Base-by-base conservation (phyloP, 202 grass and related monocot species). In the Saccharum hybrid region DNA sequence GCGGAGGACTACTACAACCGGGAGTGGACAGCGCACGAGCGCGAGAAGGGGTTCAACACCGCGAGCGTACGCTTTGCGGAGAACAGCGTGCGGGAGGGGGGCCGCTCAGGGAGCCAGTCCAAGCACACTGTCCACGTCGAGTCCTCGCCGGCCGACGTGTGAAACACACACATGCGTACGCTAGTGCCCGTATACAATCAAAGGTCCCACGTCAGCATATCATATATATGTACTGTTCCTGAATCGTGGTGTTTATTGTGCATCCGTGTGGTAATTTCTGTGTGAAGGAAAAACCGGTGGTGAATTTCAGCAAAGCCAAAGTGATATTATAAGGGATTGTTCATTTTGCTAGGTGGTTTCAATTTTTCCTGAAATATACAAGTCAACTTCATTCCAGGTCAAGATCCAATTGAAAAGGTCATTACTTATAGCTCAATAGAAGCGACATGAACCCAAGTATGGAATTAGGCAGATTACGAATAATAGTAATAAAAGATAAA, bases 11-110 rank as follows among this genome's bases (percentile, higher is more conserved):
- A 94, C 85, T 97, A 94, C 82, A 42, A 11, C 70, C 22, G 16
- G 13, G 92, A 97, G 41, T 97, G 94, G 94, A 93, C 84, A 13
- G 76, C 73, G 31, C 54, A 91, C 0, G 94, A 97, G 83, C 77
- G 76, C 10, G 57, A 68, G 4, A 91, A 85, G 42, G 88, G 88
- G 0, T 94, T 77, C 83, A 68, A 88, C 84, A 38, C 41, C 26
- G 48, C 74, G 0, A 90, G 77, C 37, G 43, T 84, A 23, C 84
- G 92, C 1, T 97, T 97, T 57, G 95, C 92, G 18, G 95, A 97
- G 84, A 97, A 97, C 77, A 97, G 92, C 43, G 69, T 90, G 76
- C 79, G 79, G 39, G 94, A 94, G 71, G 83, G 86, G 4, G 92
- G 94, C 2, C 83, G 46, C 18, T 68, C 68, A 3, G 82, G 31